A percentile compares a stretch with the other conserved stretches of the same genome.
Conservation (phyloP, 495 filamentous ascomycete genomes). For the Cercophora newfieldiana region DNA sequence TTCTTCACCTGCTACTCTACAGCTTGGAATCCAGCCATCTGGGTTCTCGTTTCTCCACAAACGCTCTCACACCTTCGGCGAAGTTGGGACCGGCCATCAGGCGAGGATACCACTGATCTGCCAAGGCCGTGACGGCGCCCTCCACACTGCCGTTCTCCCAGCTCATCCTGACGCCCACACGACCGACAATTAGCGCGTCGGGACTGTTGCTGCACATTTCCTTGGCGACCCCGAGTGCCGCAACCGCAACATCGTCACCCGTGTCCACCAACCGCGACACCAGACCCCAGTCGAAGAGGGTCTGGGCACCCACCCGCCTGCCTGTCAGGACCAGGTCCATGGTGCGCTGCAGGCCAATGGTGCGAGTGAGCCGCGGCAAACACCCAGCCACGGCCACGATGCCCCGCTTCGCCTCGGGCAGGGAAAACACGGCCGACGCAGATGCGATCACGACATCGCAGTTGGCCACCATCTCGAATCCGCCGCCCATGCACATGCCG, state of each 20-base stretch:
- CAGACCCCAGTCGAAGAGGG: conserved; percentile 67
- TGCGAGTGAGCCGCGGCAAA: conserved; percentile 62
- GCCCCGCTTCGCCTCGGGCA: conserved; percentile 70
- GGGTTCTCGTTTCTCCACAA: conserved; percentile 64
- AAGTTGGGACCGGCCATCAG: conserved; percentile 59
- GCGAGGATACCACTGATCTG: conserved; percentile 55
- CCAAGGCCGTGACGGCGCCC: conserved; percentile 56
- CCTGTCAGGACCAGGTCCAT: conserved; percentile 71
- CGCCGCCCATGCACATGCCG: conserved; percentile 73
- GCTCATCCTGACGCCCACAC: conserved; percentile 64
- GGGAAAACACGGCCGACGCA: conserved; percentile 53
- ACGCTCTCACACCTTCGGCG: conserved; percentile 65
- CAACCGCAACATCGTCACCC: conserved; percentile 41
- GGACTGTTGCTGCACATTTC: conserved; percentile 64
- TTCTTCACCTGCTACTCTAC: not conserved
- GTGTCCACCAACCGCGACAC: conserved; percentile 63
- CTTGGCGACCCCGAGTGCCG: conserved; percentile 51
- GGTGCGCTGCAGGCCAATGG: conserved; percentile 67
- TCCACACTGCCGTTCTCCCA: conserved; percentile 67
- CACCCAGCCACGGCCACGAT: conserved; percentile 70
- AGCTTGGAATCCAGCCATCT: conserved; percentile 46
- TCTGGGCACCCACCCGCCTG: conserved; percentile 52
- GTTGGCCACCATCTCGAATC: conserved; percentile 71
- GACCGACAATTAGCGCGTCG: conserved; percentile 66
- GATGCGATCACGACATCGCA: conserved; percentile 68